Evolutionary conservation across 2,329 filamentous ascomycete genomes (phyloP).

Genomic region (Dichotomopilus funicola): DNA sequence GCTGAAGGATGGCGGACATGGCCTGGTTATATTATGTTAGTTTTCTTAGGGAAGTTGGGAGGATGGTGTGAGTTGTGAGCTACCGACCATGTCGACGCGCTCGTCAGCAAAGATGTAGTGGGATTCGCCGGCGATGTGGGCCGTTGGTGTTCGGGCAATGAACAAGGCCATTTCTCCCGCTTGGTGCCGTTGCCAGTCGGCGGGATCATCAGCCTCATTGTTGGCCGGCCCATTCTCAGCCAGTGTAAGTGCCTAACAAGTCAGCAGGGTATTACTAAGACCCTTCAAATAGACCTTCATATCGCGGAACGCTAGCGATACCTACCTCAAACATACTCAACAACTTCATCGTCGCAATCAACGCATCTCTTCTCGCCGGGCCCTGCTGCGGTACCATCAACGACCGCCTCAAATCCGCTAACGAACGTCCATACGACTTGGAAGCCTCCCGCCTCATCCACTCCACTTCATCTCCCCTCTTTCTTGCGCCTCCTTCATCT

Average conservation of each 20-base stretch:
- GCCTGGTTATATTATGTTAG: not conserved
- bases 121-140: constrained; percentile 3
- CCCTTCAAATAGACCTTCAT: no score
- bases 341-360: constrained; percentile 15
- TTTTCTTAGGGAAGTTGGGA: not conserved
- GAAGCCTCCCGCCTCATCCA: constrained; percentile 12
- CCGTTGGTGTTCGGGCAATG: constrained; percentile 8
- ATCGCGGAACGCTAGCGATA: not conserved
- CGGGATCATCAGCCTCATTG: not conserved
- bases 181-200: constrained; percentile 12
- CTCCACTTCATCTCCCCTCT: not conserved
- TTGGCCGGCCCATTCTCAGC: not conserved
- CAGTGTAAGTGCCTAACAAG: not conserved
- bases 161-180: constrained; percentile 15
- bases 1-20: constrained; percentile 8
- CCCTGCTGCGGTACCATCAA: not conserved
- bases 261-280: not conserved
- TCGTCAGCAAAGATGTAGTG: constrained; percentile 17
- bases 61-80: not conserved
- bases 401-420: constrained; percentile 7
- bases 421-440: constrained; percentile 7
- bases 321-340: constrained; percentile 15
- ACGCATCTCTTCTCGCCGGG: not conserved
- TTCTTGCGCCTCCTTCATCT: no score
- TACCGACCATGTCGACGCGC: constrained; percentile 16